These are phyloP conservation scores for Microbotryum lychnidis-dioicae DNA, from an alignment of 1,284 basidiomycete species.

Conservation along the genomic window DNA sequence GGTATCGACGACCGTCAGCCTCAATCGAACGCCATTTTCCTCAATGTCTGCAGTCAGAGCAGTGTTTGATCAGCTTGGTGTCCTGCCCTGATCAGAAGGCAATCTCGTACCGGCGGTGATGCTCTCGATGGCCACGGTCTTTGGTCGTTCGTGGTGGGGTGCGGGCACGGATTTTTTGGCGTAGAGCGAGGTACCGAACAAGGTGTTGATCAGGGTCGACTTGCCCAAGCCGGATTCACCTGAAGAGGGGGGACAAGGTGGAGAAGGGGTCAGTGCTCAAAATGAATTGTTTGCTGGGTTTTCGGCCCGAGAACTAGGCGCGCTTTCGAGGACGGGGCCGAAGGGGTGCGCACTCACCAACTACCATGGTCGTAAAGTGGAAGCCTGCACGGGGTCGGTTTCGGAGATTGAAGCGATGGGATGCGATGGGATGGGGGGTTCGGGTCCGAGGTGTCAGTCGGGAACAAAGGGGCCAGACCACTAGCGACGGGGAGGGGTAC, in stretches of 20 bases:
- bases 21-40: constrained; percentile 88
- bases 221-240: constrained; percentile 96
- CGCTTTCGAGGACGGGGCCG: not conserved
- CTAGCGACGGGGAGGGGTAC: not conserved
- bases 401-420: not conserved
- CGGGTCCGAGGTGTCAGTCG: not conserved
- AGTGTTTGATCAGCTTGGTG: too few species aligned
- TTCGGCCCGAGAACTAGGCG: not conserved
- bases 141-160: constrained; percentile 74
- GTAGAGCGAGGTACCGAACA: constrained; percentile 92
- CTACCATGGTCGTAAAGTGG: constrained; percentile 93
- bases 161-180: constrained; percentile 68
- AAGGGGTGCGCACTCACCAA: constrained; percentile 56
- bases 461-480: not conserved
- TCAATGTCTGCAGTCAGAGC: constrained; percentile 70
- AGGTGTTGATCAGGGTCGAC: constrained; percentile 93
- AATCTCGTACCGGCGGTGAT: constrained; percentile 74
- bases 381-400: constrained; percentile 51
- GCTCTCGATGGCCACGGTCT: constrained; percentile 91
- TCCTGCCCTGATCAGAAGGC: not conserved
- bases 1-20: constrained; percentile 94
- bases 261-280: constrained; percentile 7
- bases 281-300: not conserved
- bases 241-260: constrained; percentile 39
- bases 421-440: too few species aligned